Evolutionary conservation across 331 rosid species (phyloP), one percentile per base, ranked within the genome.

Genomic region (Quercus phellos): DNA sequence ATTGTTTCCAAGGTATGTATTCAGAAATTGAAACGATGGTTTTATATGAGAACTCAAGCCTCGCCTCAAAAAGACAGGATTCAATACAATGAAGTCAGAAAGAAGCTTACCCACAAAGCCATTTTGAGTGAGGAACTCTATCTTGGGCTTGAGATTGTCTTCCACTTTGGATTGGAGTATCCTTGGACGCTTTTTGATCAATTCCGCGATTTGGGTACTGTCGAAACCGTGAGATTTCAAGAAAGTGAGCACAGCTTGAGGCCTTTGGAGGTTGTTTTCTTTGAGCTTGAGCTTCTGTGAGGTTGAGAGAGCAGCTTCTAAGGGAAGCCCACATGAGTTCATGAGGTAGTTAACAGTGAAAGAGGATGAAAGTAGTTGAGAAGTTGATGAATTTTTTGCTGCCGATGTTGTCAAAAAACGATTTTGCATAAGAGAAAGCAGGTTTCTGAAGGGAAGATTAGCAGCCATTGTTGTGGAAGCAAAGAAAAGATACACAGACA

Each of bases 281-380:
- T 55, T 11, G 7, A 55, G 2, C 0, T 22, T 55, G 26, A 55
- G 61, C 61, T 55, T 55, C 26, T 4, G 26, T n/a, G 61, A 55
- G 61, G 61, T 55, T 2, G 61, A 55, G 61, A 55, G 26, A 1
- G 61, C 61, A 13, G 22, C 2, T 55, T 19, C 74, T 0, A 61
- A 54, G 19, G 55, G 16, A 42, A 78, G 60, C 46, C 76, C 76
- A 58, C 81, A 70, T 0, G 81, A 69, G 32, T 56, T 78, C 10
- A 55, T 38, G 21, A 78, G 75, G 76, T 22, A 78, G n/a, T 78
- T 27, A 14, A 70, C 56, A 12, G 76, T 42, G 32, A 61, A 78
- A 1, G 43, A 35, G 43, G 43, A 35, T 35, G 43, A 35, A 35
- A 35, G 11, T 35, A 7, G 43, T 35, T 35, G 43, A 35, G 43